Evolutionary conservation across 1,284 basidiomycete genomes (phyloP).

Genomic region (Pterulicium gracile): DNA sequence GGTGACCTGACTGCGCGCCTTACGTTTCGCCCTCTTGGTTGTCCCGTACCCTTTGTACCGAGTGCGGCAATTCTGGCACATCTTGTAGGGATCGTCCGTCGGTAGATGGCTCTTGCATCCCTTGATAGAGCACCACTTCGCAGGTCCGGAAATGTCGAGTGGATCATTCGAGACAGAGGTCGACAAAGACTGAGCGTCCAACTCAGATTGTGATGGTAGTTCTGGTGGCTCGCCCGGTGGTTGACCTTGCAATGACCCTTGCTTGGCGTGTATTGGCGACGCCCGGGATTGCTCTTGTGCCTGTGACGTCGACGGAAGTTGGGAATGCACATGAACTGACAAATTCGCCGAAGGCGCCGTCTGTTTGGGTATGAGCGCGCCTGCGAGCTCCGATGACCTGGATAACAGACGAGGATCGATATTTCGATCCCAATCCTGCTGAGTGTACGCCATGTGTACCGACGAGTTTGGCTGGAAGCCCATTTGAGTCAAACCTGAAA

Average conservation of each 20-base stretch:
- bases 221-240: too few species aligned
- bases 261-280: too few species aligned
- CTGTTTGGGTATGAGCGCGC: conserved; percentile 19
- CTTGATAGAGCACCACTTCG: conserved; percentile 39
- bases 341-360: too few species aligned
- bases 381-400: conserved; percentile 28
- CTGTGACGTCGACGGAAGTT: not conserved
- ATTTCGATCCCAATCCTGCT: conserved; percentile 12
- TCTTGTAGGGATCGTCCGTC: conserved; percentile 37
- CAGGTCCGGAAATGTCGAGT: conserved; percentile 10
- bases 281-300: not conserved
- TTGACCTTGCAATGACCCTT: too few species aligned
- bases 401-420: conserved; percentile 24
- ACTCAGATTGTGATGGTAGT: too few species aligned
- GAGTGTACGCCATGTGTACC: not conserved
- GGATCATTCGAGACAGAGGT: conserved; percentile 3
- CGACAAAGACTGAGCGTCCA: too few species aligned
- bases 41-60: conserved; percentile 40
- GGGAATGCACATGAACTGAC: not conserved
- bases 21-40: conserved; percentile 45
- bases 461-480: not conserved
- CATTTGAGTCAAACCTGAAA: too few species aligned
- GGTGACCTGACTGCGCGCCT: conserved; percentile 33
- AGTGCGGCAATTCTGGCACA: conserved; percentile 40
- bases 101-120: conserved; percentile 34